Evolutionary conservation across 805 yeast genomes (phyloP), one percentile per base, ranked within the genome.

Genomic region (Priceomyces carsonii): DNA sequence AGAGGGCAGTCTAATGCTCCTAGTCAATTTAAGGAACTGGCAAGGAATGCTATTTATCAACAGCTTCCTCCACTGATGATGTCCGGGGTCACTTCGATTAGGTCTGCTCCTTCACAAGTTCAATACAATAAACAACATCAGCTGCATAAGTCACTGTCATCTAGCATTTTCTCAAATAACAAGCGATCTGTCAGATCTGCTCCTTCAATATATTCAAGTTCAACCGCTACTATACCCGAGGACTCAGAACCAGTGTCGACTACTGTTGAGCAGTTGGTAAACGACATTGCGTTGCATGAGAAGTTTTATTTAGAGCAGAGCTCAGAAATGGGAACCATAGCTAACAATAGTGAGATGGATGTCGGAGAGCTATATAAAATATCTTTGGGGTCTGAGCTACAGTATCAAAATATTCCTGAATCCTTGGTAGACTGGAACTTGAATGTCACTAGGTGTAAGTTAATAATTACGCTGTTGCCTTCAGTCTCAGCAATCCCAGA

Each of bases 361-460:
- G 53, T 50, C 13, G 18, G 25, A 8, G 66, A 61, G 26, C 43
- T 52, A 10, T 59, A 53, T 41, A 61, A 59, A 33, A 67, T 68
- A 30, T 61, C 69, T 10, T 45, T 68, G 22, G 73, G 73, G 3
- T 56, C 66, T n/a, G 66, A 55, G 9, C 53, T 68, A 19, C 51
- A 48, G 36, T 67, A 65, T 44, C 73, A 68, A 39, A 54, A 59
- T 38, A 49, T 50, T 7, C 63, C 65, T 19, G 76, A 71, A 42
- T 52, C 61, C 12, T 51, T 74, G 9, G 60, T 74, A 8, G 79
- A 73, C 47, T 74, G 79, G 79, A 73, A 73, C 46, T 56, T 74
- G 33, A 74, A 74, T 44, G 69, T 73, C 27, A 66, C 77, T 12
- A 52, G 80, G 31, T 69, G 75, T 32, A 63, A 71, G 42, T 57